Evolutionary conservation across 2,329 filamentous ascomycete species (phyloP), one percentile per base, ranked within the genome.

Genomic region (Xylaria polymorpha): DNA sequence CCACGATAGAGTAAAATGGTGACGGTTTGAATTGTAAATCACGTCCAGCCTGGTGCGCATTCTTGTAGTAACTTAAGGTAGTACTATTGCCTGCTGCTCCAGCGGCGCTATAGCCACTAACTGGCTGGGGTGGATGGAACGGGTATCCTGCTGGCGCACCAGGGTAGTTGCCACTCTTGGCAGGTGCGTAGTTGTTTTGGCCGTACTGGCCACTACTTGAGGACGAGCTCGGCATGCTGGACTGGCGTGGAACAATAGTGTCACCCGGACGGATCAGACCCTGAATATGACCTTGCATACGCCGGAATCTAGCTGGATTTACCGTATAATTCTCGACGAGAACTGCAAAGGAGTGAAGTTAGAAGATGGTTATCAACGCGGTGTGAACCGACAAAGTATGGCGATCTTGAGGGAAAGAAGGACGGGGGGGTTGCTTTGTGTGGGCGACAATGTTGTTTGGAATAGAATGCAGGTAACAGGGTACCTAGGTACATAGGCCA

Each of bases 1-100:
- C 84, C 55, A 90, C 79, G 39, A 95, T 85, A 12, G 88, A 87
- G 77, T 95, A 98, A 80, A 98, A 99, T 0, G 96, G 95, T 76
- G 94, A 97, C 4, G 89, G 80, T 76, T 93, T 95, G 82, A 85
- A 86, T 12, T 79, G 67, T 12, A 74, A 65, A n/a, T 73, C 76
- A 35, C 68, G 50, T 43, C 61, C 50, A 46, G 61, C 44, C 20
- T 62, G 67, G 29, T 73, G 22, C 9, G 50, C 35, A 32, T 66
- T 65, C 63, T 71, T 72, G 25, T 73, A 65, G 32, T 66, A 57
- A 48, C 58, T 58, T 18, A 58, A 58, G 43, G 57, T 61, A 51
- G 58, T 72, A 37, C 66, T 58, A 55, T 67, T 50, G 10, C 67
- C 64, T 60, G 66, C 51, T 66, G 61, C 68, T 61, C 25, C 50